Base-by-base conservation (phyloP, 192 early-diverging fungal genomes). In the Coemansia erecta region DNA sequence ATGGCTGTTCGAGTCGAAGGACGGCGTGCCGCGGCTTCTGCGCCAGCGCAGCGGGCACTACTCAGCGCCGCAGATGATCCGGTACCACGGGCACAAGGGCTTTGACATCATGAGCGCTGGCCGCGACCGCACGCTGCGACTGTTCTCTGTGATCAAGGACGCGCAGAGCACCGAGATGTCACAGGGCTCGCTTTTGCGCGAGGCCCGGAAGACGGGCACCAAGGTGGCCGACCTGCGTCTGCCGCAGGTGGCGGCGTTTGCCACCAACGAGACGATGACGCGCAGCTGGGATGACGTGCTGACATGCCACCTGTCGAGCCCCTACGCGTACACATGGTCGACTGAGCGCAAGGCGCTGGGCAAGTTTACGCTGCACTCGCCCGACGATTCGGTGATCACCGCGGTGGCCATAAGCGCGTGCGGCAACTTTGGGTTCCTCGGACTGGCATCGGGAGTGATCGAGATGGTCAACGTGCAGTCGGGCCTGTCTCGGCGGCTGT, bases 401-500 rank as follows among this genome's bases (percentile, higher is more conserved):
- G 70, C 85, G 0, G 87, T 91, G 26, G 83, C 82, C 0, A 77
- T 99, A 37, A 94, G 90, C 70, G 72, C 83, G 1, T 98, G 95
- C 54, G 97, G 97, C 48, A 95, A 97, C 72, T 98, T 89, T 87
- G 92, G 89, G 7, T 89, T 95, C 61, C 77, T 95, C 4, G 97
- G 95, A 4, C 84, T 86, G 22, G 68, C 84, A 8, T 66, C 70
- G 28, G 97, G 97, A 48, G 56, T 62, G 11, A 82, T 98, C 40
- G 93, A 94, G 48, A 89, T 91, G 86, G 93, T 85, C 84, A 98
- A 95, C 81, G 86, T 99, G 87, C 97, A 99, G 61, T 96, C 94
- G 21, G 95, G 95, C 8, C 48, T 87, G 40, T 73, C 83, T 31
- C 85, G 91, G 33, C 86, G 85, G 51, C 78, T 86, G 31, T 96